Base-by-base conservation (phyloP, 805 yeast genomes). In the Pichia occidentalis region DNA sequence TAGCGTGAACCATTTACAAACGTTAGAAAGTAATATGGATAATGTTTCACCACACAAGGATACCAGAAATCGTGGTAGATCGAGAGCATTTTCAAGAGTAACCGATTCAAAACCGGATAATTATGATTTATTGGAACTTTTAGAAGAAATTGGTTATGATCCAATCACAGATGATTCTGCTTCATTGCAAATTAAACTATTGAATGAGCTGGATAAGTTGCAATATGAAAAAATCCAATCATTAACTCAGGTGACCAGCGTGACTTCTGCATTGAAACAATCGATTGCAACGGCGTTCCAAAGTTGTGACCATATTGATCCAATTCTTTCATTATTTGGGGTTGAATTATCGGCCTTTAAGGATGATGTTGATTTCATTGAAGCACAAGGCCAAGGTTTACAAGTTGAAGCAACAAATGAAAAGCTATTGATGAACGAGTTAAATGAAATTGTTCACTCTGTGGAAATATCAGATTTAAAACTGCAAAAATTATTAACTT, bases 341-440 rank as follows among this genome's bases (percentile, higher is more conserved):
- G 77, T 79, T 46, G 84, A 80, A 44, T 59, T 80, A 34, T 68
- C 77, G 11, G 70, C 78, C 3, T 73, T 85, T 25, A 71, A 78
- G 11, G 75, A 75, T 3, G 90, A 83, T 43, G 75, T 88, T 35
- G 71, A 73, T 32, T 73, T 70, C 36, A 77, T 87, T 29, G 95
- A 86, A 52, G 66, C 68, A 24, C 83, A 80, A 53, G 78, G 88
- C 3, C 76, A 81, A 49, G 95, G 95, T 34, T 59, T 86, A 13
- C 96, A 88, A 59, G 80, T 88, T 6, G 80, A 79, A 48, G 75
- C 90, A 5, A 77, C 85, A 30, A 88, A 88, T 60, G 84, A 83
- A 57, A 85, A 84, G 50, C 56, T 70, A n/a, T 64, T 87, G 18
- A 80, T 78, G 68, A 74, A 71, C 32, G 87, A 85, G 43, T 67